A percentile compares a stretch with the other conserved stretches of the same genome.
Conservation (phyloP, 2,329 filamentous ascomycete genomes). For the Gnomoniopsis smithogilvyi region DNA sequence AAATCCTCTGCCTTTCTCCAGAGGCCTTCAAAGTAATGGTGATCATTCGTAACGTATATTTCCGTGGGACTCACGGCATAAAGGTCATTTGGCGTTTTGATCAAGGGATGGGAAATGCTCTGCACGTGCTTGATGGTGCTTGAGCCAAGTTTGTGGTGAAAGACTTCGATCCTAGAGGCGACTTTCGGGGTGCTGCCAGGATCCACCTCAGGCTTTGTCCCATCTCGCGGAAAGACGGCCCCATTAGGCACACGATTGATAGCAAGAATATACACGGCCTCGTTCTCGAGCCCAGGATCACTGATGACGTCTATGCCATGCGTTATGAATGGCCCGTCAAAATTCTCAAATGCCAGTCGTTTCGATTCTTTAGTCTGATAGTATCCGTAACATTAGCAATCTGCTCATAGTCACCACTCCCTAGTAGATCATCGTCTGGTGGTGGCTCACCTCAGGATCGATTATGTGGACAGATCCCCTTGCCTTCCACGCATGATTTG, state of each 20-base stretch:
- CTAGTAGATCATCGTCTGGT: neutral
- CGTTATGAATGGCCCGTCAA: conserved; percentile 50
- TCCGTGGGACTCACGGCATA: conserved; percentile 10
- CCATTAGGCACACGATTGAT: conserved; percentile 55
- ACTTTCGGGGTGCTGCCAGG: conserved; percentile 5
- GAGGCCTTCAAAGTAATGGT: conserved; percentile 13
- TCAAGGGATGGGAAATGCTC: conserved; percentile 14
- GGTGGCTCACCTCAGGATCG: conserved; percentile 44
- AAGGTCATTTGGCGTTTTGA: conserved; percentile 17
- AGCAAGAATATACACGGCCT: conserved; percentile 56
- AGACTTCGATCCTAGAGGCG: conserved; percentile 14
- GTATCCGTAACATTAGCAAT: neutral
- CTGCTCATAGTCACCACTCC: neutral
- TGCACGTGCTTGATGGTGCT: conserved; percentile 7
- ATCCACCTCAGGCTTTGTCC: neutral
- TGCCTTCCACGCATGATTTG: conserved; percentile 31
- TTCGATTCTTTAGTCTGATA: conserved; percentile 41
- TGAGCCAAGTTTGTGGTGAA: conserved; percentile 13
- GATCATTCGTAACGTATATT: conserved; percentile 15
- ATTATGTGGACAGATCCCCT: conserved; percentile 50
- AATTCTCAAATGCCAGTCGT: conserved; percentile 47
- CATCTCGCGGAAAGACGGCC: conserved; percentile 9
- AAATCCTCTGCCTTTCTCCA: conserved; percentile 4
- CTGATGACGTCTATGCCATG: conserved; percentile 60
- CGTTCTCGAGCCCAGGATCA: conserved; percentile 36